phyloP scores from a whole-genome alignment of 352 stramenopile species.

The Phytophthora boehmeriae region DNA sequence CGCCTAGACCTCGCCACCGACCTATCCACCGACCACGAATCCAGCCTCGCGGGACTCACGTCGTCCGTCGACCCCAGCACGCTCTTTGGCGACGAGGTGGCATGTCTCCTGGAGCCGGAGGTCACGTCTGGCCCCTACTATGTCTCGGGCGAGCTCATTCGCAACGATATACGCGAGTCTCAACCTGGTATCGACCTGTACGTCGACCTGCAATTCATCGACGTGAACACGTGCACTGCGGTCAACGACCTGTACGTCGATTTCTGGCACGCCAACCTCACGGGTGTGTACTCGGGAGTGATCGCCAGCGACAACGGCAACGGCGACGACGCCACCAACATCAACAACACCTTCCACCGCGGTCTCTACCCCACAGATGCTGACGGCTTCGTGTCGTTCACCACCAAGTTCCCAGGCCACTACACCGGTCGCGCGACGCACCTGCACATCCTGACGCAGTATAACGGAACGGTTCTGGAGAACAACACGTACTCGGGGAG shows the following conservation, averaged over 20 bases:
- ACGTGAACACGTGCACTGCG: constrained; percentile 20
- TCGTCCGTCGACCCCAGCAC: constrained; percentile 1
- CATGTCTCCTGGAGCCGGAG: constrained; percentile 13
- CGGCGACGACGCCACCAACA: background rate
- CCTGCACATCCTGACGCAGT: background rate
- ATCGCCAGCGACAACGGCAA: background rate
- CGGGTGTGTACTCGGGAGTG: background rate
- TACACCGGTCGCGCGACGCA: background rate
- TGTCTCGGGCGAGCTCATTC: constrained; percentile 9
- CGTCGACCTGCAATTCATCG: constrained; percentile 15
- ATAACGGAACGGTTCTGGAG: background rate
- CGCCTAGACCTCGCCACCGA: background rate
- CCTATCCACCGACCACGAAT: background rate
- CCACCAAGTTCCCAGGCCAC: background rate
- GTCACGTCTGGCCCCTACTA: constrained; percentile 11
- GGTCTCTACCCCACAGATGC: background rate
- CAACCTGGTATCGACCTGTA: constrained; percentile 7
- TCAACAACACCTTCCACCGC: background rate
- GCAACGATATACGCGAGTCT: constrained; percentile 3
- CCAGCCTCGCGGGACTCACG: constrained; percentile 8
- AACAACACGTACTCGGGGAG: constrained; percentile 26
- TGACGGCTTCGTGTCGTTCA: background rate
- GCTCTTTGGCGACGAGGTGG: constrained; percentile 9
- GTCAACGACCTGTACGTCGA: constrained; percentile 11
- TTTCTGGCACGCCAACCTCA: constrained; percentile 15